These are phyloP conservation scores for Coemansia sp. DNA, from an alignment of 192 early-diverging fungal genomes.

Conservation along the genomic window DNA sequence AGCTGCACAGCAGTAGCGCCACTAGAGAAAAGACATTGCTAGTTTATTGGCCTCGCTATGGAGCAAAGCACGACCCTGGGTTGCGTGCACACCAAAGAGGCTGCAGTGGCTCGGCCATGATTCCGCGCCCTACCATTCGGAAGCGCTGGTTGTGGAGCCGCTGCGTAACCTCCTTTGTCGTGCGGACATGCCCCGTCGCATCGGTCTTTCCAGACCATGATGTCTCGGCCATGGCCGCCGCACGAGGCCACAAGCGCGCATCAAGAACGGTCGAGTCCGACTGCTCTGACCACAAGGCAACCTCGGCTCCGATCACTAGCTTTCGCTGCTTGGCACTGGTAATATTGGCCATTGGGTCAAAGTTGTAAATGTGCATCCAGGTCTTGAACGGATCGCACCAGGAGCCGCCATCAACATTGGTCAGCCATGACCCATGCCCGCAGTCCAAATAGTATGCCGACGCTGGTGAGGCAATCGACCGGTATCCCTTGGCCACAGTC, in stretches of 20 bases:
- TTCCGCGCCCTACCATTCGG: conserved; percentile 65
- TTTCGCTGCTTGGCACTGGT: conserved; percentile 52
- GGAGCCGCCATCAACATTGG: conserved; percentile 62
- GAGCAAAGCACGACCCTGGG: conserved; percentile 53
- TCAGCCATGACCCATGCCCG: conserved; percentile 72
- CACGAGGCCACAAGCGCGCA: conserved; percentile 66
- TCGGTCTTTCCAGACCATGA: conserved; percentile 69
- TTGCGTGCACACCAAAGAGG: conserved; percentile 71
- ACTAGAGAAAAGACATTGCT: no score
- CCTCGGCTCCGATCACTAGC: conserved; percentile 68
- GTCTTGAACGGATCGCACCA: conserved; percentile 78
- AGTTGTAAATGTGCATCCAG: conserved; percentile 72
- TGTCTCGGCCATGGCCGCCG: conserved; percentile 65
- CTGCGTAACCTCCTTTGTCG: conserved; percentile 59
- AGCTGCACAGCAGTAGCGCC: no score
- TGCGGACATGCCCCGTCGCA: conserved; percentile 51
- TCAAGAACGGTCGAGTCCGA: conserved; percentile 59
- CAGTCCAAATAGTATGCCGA: conserved; percentile 77
- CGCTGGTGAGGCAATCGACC: conserved; percentile 60
- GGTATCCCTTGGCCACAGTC: conserved; percentile 62
- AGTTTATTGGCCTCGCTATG: conserved; percentile 3
- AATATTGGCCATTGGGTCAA: conserved; percentile 61
- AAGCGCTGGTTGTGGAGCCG: conserved; percentile 72
- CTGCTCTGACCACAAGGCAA: conserved; percentile 71
- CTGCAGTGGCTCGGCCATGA: conserved; percentile 68